These are phyloP conservation scores for Aspergillus sp. DNA, from an alignment of 2,329 filamentous ascomycete species.

Conservation along the genomic window DNA sequence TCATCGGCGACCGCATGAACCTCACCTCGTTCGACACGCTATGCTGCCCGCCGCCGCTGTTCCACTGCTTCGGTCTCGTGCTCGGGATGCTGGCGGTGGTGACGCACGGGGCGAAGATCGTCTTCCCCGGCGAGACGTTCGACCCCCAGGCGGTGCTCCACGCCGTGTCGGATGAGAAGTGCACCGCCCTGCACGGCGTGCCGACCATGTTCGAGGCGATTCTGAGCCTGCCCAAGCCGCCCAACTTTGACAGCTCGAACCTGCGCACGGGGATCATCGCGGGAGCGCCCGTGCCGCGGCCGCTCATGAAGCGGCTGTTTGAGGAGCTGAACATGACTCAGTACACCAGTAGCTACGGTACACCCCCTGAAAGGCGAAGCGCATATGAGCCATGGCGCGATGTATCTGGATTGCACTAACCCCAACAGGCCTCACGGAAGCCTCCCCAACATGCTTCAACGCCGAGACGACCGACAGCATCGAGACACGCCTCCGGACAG, in stretches of 20 bases:
- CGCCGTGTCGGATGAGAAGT: constrained; percentile 65
- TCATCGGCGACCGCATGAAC: constrained; percentile 72
- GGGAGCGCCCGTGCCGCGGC: constrained; percentile 71
- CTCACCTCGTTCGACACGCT: constrained; percentile 66
- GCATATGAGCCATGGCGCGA: too few species aligned
- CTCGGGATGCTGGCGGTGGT: constrained; percentile 70
- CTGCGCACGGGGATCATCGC: constrained; percentile 77
- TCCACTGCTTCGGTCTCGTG: constrained; percentile 83
- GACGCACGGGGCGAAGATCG: constrained; percentile 72
- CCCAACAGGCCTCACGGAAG: constrained; percentile 65
- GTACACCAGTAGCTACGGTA: constrained; percentile 65
- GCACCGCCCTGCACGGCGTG: constrained; percentile 76
- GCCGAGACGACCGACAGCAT: constrained; percentile 72
- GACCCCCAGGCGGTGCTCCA: constrained; percentile 65
- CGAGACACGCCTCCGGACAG: constrained; percentile 65
- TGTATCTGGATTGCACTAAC: neutral
- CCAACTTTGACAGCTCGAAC: constrained; percentile 48
- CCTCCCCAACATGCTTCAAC: constrained; percentile 78
- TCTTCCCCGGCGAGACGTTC: constrained; percentile 74
- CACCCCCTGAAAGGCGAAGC: too few species aligned
- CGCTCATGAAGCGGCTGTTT: constrained; percentile 72
- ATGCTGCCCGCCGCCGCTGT: constrained; percentile 79
- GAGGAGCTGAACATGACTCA: constrained; percentile 72
- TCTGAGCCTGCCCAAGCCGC: constrained; percentile 49
- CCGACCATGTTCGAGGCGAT: constrained; percentile 80